Conservation (phyloP, 257 asterid genomes). For the Solanum virginianum region DNA sequence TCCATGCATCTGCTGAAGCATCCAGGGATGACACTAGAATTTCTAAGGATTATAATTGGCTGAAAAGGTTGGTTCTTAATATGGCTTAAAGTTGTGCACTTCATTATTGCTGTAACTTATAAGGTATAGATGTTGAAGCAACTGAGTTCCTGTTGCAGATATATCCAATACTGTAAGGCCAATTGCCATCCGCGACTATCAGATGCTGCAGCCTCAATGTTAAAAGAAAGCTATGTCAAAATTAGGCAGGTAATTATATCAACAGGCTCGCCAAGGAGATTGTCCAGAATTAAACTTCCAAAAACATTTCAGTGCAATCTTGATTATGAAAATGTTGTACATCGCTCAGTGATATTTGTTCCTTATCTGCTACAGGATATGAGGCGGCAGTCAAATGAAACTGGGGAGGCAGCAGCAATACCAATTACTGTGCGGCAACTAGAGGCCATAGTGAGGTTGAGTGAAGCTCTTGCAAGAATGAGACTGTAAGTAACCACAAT, state of each 20-base stretch:
- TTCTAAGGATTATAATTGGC: slow-evolving; percentile 84
- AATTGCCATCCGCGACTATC: slow-evolving; percentile 92
- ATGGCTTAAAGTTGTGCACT: neutral
- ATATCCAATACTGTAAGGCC: slow-evolving; percentile 78
- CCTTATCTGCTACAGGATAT: slow-evolving; percentile 45
- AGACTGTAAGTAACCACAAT: slow-evolving; percentile 53
- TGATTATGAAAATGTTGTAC: neutral
- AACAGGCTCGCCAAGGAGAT: neutral
- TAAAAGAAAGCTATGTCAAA: slow-evolving; percentile 79
- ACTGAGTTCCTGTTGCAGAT: slow-evolving; percentile 36
- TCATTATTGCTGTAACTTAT: neutral
- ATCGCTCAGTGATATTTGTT: neutral
- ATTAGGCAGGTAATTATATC: slow-evolving; percentile 76
- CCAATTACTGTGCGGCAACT: slow-evolving; percentile 99
- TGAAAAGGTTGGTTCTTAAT: slow-evolving; percentile 51
- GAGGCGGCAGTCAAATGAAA: slow-evolving; percentile 89
- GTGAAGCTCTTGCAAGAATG: slow-evolving; percentile 93
- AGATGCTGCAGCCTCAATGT: slow-evolving; percentile 72
- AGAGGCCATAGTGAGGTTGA: slow-evolving; percentile 91
- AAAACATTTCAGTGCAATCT: neutral
- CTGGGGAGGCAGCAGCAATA: slow-evolving; percentile 76
- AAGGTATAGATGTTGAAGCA: slow-evolving; percentile 6
- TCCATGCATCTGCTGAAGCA: slow-evolving; percentile 92
- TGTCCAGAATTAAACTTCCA: neutral
- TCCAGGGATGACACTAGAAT: slow-evolving; percentile 40